Conservation (phyloP, 1,284 basidiomycete species). For the Pholiota adiposa region DNA sequence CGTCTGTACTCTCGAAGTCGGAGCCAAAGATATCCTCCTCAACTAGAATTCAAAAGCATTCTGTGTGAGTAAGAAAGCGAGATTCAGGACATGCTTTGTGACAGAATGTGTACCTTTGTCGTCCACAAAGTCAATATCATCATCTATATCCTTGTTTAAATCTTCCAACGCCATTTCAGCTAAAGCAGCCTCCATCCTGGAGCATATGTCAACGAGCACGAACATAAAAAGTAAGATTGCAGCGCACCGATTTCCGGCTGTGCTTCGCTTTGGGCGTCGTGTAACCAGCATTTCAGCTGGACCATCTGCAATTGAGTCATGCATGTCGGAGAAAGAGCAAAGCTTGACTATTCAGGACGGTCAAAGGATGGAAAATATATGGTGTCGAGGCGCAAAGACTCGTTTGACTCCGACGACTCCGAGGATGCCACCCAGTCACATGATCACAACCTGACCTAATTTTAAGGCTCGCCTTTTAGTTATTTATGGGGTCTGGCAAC, state of each 20-base stretch:
- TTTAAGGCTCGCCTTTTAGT: too few species aligned
- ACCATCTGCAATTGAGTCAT: constrained; percentile 14
- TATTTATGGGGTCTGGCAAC: too few species aligned
- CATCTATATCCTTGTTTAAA: constrained; percentile 59
- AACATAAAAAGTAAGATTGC: neutral
- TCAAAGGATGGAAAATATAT: too few species aligned
- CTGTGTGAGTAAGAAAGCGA: constrained; percentile 14
- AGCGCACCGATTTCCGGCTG: constrained; percentile 71
- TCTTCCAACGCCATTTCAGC: constrained; percentile 71
- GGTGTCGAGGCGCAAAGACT: too few species aligned
- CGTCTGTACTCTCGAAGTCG: constrained; percentile 83
- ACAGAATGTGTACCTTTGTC: constrained; percentile 52
- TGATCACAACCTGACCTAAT: too few species aligned
- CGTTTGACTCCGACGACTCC: too few species aligned
- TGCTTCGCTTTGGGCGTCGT: constrained; percentile 67
- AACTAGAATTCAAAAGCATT: constrained; percentile 44
- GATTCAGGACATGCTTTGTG: neutral
- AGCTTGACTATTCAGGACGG: too few species aligned
- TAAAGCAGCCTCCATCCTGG: constrained; percentile 74
- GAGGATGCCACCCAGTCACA: too few species aligned
- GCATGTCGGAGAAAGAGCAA: neutral
- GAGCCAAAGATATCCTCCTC: constrained; percentile 81
- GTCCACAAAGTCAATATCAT: constrained; percentile 71
- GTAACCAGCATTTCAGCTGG: constrained; percentile 52
- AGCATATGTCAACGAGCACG: neutral